Base-by-base conservation (phyloP, 2,329 filamentous ascomycete species). In the Phoma herbarum region DNA sequence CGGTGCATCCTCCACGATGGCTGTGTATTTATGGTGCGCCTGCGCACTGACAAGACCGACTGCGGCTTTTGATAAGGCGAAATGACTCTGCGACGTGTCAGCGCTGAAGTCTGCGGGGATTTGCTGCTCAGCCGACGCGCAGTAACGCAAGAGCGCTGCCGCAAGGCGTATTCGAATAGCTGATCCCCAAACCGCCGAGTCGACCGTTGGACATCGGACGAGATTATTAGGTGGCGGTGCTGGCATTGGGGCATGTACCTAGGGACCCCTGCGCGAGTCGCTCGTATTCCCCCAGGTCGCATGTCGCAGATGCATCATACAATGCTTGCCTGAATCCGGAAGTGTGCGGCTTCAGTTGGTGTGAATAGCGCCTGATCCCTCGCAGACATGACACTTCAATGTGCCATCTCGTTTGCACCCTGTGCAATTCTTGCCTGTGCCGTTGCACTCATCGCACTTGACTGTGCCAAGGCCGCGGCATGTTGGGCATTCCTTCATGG, bases 371-470 rank as follows among this genome's bases (percentile, higher is more conserved):
- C 73, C 73, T 47, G 70, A 60, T 63, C 73, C 73, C 52, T 75
- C 73, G 57, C 73, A 75, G 22, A 72, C 63, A 55, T 69, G 63
- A 59, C 73, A 75, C 41, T 68, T 73, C 37, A 65, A 55, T 23
- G 54, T 65, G 48, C 71, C 73, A 4, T 64, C 57, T 37, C 67
- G 57, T 55, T 75, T 75, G 68, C 73, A 75, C 22, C 64, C 56
- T 22, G 45, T 46, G 53, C 71, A 73, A 55, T 68, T 59, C 14
- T 42, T 57, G 45, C 65, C 69, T 14, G 47, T 64, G 52, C 73
- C 73, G 50, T 70, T 69, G 63, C 73, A 75, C n/a, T 55, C 61
- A 43, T 75, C 72, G 64, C 73, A 75, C 54, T 73, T 75, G 50
- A 65, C 63, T 9, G 66, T 69, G 25, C 73, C 73, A 47, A 74